Evolutionary conservation across 768 basidiomycete species (phyloP).

Genomic region (Gloeopeniophorella convolvens): DNA sequence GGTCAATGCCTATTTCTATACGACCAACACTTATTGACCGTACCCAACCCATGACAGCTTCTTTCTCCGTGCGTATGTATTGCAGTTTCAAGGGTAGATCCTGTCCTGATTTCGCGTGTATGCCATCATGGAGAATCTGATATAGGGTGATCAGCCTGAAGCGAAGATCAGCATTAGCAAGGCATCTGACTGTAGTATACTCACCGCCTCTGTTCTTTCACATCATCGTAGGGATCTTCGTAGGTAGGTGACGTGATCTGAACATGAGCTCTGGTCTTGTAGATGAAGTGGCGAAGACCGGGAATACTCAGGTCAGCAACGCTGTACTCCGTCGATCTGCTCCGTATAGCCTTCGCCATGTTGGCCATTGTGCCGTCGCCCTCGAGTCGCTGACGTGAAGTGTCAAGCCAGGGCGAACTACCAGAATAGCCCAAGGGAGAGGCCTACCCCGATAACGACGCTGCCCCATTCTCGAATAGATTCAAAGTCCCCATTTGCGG

Average conservation of each 20-base stretch:
- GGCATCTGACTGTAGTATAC: constrained; percentile 10
- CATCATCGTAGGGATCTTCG: constrained; percentile 74
- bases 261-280: constrained; percentile 85
- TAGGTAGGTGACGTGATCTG: constrained; percentile 84
- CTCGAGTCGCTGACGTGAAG: constrained; percentile 54
- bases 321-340: constrained; percentile 54
- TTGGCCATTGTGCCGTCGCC: constrained; percentile 49
- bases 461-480: constrained; percentile 74
- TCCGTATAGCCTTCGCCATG: constrained; percentile 41
- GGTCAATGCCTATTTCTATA: neutral
- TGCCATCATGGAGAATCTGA: constrained; percentile 78
- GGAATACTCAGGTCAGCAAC: constrained; percentile 79
- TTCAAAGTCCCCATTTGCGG: constrained; percentile 79
- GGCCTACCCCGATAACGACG: constrained; percentile 49
- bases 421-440: neutral
- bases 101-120: constrained; percentile 87
- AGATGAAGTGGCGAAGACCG: constrained; percentile 89
- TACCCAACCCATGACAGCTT: constrained; percentile 95
- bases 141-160: constrained; percentile 78
- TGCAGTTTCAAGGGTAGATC: constrained; percentile 77
- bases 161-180: constrained; percentile 11
- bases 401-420: no score
- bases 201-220: constrained; percentile 56
- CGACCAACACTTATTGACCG: constrained; percentile 25
- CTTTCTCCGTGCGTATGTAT: constrained; percentile 77